Conservation (phyloP, 116 monocot genomes). For the Cymodocea nodosa region DNA sequence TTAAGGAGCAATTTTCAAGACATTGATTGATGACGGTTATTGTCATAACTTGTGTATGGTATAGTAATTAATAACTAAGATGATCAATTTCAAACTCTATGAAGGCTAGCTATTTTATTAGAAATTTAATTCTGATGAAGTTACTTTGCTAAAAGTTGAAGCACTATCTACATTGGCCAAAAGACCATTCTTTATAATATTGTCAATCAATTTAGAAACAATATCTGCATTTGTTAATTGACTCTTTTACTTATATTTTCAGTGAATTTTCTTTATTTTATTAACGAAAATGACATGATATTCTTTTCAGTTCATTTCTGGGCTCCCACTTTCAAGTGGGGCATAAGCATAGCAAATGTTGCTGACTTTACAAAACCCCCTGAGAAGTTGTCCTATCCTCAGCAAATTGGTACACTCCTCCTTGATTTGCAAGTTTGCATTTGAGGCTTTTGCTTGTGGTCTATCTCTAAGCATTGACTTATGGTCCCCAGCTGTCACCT, state of each 20-base stretch:
- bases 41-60: too few species aligned
- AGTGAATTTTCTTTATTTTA: background rate
- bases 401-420: slow-evolving; percentile 60
- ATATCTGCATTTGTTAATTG: too few species aligned
- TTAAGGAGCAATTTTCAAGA: too few species aligned
- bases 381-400: slow-evolving; percentile 82
- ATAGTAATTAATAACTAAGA: too few species aligned
- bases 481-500: slow-evolving; percentile 52
- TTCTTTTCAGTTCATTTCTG: slow-evolving; percentile 76
- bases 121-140: too few species aligned
- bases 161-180: too few species aligned
- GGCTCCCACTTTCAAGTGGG: slow-evolving; percentile 97
- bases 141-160: too few species aligned
- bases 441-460: background rate
- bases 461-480: background rate
- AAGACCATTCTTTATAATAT: too few species aligned
- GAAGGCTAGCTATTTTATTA: too few species aligned
- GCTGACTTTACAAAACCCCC: slow-evolving; percentile 88
- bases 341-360: slow-evolving; percentile 88
- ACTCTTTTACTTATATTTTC: too few species aligned
- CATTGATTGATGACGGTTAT: too few species aligned
- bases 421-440: background rate
- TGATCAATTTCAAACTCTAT: too few species aligned
- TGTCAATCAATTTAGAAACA: background rate
- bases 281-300: background rate